Conservation (phyloP, 2,329 filamentous ascomycete genomes). For the Xylaria sp. region DNA sequence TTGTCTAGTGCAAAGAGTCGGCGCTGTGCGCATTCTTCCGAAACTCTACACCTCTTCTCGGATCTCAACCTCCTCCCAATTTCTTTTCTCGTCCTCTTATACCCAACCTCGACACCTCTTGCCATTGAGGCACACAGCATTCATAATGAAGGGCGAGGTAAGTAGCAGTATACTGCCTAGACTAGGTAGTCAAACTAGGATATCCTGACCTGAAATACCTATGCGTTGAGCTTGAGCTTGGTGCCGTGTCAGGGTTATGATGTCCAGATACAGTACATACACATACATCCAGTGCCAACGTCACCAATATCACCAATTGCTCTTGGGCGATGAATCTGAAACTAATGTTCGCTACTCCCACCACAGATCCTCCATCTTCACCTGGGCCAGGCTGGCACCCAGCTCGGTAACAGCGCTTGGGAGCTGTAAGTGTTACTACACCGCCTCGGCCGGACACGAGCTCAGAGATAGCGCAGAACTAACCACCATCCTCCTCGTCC, state of each 20-base stretch:
- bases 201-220: constrained; percentile 24
- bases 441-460: constrained; percentile 30
- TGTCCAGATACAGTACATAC: background rate
- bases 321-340: constrained; percentile 21
- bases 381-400: constrained; percentile 75
- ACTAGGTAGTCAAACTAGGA: constrained; percentile 16
- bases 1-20: constrained; percentile 10
- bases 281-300: background rate
- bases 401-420: constrained; percentile 81
- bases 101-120: constrained; percentile 24
- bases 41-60: constrained; percentile 22
- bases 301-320: constrained; percentile 5
- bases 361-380: constrained; percentile 72
- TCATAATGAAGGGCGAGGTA: constrained; percentile 69
- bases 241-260: background rate
- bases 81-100: constrained; percentile 11
- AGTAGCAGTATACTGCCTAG: constrained; percentile 43
- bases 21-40: constrained; percentile 46
- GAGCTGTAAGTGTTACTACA: constrained; percentile 71
- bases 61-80: constrained; percentile 26
- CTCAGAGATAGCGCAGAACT: constrained; percentile 10
- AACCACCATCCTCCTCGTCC: constrained; percentile 31
- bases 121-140: constrained; percentile 36
- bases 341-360: constrained; percentile 34
- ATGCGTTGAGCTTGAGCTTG: constrained; percentile 2